phyloP scores from a whole-genome alignment of 495 filamentous ascomycete genomes.

The Aspergillus mulundensis region DNA sequence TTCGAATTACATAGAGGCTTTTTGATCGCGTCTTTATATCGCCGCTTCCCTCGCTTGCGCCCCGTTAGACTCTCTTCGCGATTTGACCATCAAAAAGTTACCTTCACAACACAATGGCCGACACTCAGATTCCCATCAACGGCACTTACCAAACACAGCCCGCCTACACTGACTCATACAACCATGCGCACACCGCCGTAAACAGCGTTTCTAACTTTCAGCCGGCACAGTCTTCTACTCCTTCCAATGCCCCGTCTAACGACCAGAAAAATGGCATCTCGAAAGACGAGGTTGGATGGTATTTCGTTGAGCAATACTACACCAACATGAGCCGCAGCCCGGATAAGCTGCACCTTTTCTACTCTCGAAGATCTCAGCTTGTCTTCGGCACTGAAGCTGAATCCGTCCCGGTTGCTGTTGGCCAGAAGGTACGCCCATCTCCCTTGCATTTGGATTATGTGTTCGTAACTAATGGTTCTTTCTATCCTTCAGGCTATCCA shows the following conservation, averaged over 20 bases:
- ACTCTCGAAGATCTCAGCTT: constrained; percentile 76
- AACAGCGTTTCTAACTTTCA: constrained; percentile 42
- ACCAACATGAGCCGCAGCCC: constrained; percentile 91
- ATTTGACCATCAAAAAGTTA: constrained; percentile 15
- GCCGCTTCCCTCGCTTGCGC: not conserved
- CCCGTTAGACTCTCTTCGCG: constrained; percentile 16
- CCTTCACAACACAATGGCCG: constrained; percentile 37
- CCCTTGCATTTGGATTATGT: not conserved
- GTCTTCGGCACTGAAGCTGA: constrained; percentile 85
- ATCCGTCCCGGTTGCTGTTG: constrained; percentile 74
- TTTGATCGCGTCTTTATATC: constrained; percentile 7
- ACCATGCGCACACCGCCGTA: constrained; percentile 31
- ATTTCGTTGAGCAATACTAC: constrained; percentile 99
- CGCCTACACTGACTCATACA: constrained; percentile 39
- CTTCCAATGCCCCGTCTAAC: constrained; percentile 36
- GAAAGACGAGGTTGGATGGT: constrained; percentile 96
- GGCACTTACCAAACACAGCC: constrained; percentile 43
- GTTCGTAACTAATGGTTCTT: constrained; percentile 5
- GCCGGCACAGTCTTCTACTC: constrained; percentile 42
- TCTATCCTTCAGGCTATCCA: constrained; percentile 66
- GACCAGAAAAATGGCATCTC: constrained; percentile 46
- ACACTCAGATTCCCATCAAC: constrained; percentile 43
- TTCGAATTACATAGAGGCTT: constrained; percentile 8
- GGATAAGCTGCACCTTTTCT: constrained; percentile 88
- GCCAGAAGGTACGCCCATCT: constrained; percentile 66